These are phyloP conservation scores for Pythium grandisporangium DNA, from an alignment of 352 stramenopile genomes.

Conservation along the genomic window DNA sequence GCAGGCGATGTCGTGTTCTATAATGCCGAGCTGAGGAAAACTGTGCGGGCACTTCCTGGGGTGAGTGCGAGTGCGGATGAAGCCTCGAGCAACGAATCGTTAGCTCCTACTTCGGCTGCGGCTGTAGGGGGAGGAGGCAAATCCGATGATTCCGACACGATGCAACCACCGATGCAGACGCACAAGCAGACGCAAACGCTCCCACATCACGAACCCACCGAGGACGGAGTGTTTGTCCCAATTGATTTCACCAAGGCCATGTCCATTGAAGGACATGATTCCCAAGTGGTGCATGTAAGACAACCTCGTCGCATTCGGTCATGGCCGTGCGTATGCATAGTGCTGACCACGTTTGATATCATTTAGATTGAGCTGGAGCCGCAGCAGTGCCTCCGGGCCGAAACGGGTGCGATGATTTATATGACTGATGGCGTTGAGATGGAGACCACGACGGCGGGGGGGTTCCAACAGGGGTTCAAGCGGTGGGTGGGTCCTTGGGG, in stretches of 20 bases:
- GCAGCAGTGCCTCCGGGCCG: conserved; percentile 87
- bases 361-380: conserved; percentile 84
- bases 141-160: no score
- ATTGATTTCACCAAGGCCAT: conserved; percentile 80
- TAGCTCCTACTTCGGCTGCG: neutral
- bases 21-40: conserved; percentile 48
- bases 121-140: no score
- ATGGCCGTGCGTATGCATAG: no score
- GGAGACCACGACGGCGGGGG: conserved; percentile 88
- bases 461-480: conserved; percentile 79
- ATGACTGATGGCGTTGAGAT: conserved; percentile 92
- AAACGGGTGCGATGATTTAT: conserved; percentile 93
- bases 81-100: neutral
- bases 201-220: conserved; percentile 18
- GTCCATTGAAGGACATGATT: conserved; percentile 75
- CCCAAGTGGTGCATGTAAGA: conserved; percentile 76
- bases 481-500: conserved; percentile 44
- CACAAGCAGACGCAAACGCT: conserved; percentile 7
- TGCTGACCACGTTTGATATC: no score
- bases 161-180: neutral
- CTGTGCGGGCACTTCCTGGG: conserved; percentile 37
- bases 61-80: conserved; percentile 15
- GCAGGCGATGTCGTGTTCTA: conserved; percentile 59
- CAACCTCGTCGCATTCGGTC: no score
- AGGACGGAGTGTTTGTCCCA: conserved; percentile 59